Evolutionary conservation across 1,139 yeast genomes (phyloP), one percentile per base, ranked within the genome.

Genomic region (Hansenula lynferdii): DNA sequence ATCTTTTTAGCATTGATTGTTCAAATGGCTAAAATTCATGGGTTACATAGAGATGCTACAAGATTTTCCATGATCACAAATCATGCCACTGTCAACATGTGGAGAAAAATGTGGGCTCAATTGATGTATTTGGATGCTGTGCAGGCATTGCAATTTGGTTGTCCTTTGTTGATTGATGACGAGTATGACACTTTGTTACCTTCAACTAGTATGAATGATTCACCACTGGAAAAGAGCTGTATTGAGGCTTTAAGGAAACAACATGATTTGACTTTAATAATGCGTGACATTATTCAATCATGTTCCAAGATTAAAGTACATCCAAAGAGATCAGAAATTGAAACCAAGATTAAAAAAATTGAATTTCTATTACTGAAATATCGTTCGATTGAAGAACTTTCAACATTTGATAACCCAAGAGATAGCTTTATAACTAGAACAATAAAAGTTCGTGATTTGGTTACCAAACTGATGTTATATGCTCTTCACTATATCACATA

Each of bases 31-130:
- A 56, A 64, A 36, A 56, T 62, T 38, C 58, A 63, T 39, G 77
- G 76, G 5, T 45, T 67, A 12, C 64, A 69, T 43, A 56, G 72
- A 39, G 74, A 70, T 41, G 74, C 75, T 1, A 51, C 53, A 11
- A 47, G 55, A 24, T 69, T 64, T 43, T 42, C 55, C 4, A 45
- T 61, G 8, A 53, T 65, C 10, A 44, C 50, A 12, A 62, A 57
- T 36, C 43, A 38, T n/a, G 42, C 43, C 0, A 53, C 56, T 3
- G 43, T 46, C 2, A 45, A 42, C 18, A 21, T 50, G 7, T 66
- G 72, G 72, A 58, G 70, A 45, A 59, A 67, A 38, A 58, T 67
- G 2, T 70, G 64, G 62, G 53, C 58, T 31, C 59, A 60, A 33
- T 34, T 70, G 18, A 42, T 66, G 34, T 51, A 47, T 27, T 34